phyloP scores from a whole-genome alignment of 306 rosid species.

The Dalbergia cochinchinensis region DNA sequence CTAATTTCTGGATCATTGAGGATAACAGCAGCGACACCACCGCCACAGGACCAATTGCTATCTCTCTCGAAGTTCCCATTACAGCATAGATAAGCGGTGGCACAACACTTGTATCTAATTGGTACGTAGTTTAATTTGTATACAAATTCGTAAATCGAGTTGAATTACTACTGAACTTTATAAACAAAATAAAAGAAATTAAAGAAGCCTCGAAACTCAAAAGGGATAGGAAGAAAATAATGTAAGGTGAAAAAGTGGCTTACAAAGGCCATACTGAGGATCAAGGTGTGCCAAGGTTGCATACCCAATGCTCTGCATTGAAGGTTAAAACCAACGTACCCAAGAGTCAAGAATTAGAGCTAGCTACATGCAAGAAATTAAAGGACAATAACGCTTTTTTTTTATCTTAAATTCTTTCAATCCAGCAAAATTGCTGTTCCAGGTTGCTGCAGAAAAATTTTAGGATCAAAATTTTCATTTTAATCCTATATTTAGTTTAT shows the following conservation, averaged over 20 bases:
- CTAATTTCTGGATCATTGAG: constrained; percentile 70
- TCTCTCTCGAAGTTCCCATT: constrained; percentile 89
- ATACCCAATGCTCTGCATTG: constrained; percentile 87
- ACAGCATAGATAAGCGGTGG: constrained; percentile 90
- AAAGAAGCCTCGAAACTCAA: neutral
- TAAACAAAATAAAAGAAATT: neutral
- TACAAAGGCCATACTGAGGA: constrained; percentile 92
- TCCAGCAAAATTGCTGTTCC: neutral
- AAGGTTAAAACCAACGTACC: constrained; percentile 12
- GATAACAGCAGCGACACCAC: constrained; percentile 81
- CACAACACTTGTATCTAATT: constrained; percentile 82
- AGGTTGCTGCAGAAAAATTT: too few relatives aligned
- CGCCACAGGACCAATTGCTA: constrained; percentile 93
- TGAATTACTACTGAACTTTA: neutral
- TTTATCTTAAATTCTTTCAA: neutral
- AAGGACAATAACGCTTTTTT: neutral
- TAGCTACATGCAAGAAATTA: neutral
- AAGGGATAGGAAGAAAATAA: neutral
- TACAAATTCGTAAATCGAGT: neutral
- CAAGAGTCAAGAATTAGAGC: neutral
- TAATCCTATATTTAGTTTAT: too few relatives aligned
- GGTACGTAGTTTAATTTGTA: neutral
- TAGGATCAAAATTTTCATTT: too few relatives aligned
- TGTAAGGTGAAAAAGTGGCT: constrained; percentile 38
- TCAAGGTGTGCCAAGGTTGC: constrained; percentile 87